phyloP scores from a whole-genome alignment of 2,329 filamentous ascomycete species.

The Sclerotinia sclerotiorum region DNA sequence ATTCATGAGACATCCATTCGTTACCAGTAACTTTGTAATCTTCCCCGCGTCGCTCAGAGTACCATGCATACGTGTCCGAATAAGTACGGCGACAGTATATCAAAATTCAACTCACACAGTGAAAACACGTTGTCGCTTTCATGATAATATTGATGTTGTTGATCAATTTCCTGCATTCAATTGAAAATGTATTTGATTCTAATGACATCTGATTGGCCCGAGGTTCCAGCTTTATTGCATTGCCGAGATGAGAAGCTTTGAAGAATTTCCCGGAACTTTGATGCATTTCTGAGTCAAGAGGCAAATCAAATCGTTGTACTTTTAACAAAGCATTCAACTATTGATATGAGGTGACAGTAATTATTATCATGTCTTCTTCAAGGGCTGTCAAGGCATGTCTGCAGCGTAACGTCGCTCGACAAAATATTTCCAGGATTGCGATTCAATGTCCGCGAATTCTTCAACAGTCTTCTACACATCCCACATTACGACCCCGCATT shows the following conservation, averaged over 20 bases:
- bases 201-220: slow-evolving; percentile 25
- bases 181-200: slow-evolving; percentile 25
- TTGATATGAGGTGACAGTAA: slow-evolving; percentile 36
- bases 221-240: slow-evolving; percentile 4
- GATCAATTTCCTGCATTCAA: neutral
- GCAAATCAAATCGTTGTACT: slow-evolving; percentile 1
- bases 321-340: slow-evolving; percentile 22
- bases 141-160: neutral
- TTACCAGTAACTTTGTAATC: neutral
- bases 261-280: slow-evolving; percentile 7
- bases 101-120: neutral
- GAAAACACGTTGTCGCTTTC: neutral
- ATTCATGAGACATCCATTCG: neutral
- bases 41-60: neutral
- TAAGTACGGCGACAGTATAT: too few relatives aligned
- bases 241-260: slow-evolving; percentile 24
- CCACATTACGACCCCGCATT: slow-evolving; percentile 31
- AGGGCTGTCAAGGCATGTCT: slow-evolving; percentile 34
- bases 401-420: slow-evolving; percentile 34
- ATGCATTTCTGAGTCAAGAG: slow-evolving; percentile 4
- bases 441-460: slow-evolving; percentile 27
- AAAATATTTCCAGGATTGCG: slow-evolving; percentile 27
- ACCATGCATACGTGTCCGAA: neutral
- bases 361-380: slow-evolving; percentile 34
- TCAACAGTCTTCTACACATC: slow-evolving; percentile 28